These are phyloP conservation scores for Microthlaspi erraticum DNA, from an alignment of 345 rosid species.

Conservation along the genomic window DNA sequence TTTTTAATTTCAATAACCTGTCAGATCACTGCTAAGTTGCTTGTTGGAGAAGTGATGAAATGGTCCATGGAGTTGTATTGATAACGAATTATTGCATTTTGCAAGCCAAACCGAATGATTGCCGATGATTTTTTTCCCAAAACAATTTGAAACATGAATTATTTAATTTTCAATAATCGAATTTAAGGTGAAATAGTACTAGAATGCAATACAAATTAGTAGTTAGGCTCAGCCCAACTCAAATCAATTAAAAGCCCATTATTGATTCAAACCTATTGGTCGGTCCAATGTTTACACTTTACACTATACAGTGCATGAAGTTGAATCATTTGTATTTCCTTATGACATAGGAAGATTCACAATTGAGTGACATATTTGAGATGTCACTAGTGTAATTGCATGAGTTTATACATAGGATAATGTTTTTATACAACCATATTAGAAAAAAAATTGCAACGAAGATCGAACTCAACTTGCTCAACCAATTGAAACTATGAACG, in stretches of 20 bases:
- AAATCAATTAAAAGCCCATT: conserved; percentile 9
- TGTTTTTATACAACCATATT: too few relatives aligned
- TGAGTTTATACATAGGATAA: too few relatives aligned
- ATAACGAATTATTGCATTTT: conserved; percentile 33
- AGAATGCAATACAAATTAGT: neutral
- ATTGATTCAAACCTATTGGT: neutral
- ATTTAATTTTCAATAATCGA: neutral
- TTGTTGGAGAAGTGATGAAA: conserved; percentile 41
- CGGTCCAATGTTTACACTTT: neutral
- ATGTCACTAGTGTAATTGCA: too few relatives aligned
- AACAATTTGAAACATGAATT: neutral
- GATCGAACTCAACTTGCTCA: too few relatives aligned
- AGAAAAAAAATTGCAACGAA: too few relatives aligned
- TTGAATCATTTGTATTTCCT: neutral
- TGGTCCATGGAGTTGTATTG: conserved; percentile 25
- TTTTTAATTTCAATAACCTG: neutral
- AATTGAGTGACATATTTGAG: neutral
- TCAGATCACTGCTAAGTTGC: conserved; percentile 9
- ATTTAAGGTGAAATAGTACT: neutral
- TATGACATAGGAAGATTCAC: neutral
- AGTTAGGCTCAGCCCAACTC: conserved; percentile 4
- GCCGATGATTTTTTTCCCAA: neutral
- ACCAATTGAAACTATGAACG: too few relatives aligned
- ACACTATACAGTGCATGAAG: neutral
- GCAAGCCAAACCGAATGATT: conserved; percentile 32